Evolutionary conservation across 495 filamentous ascomycete species (phyloP).

Genomic region (Annulohypoxylon maeteangense): DNA sequence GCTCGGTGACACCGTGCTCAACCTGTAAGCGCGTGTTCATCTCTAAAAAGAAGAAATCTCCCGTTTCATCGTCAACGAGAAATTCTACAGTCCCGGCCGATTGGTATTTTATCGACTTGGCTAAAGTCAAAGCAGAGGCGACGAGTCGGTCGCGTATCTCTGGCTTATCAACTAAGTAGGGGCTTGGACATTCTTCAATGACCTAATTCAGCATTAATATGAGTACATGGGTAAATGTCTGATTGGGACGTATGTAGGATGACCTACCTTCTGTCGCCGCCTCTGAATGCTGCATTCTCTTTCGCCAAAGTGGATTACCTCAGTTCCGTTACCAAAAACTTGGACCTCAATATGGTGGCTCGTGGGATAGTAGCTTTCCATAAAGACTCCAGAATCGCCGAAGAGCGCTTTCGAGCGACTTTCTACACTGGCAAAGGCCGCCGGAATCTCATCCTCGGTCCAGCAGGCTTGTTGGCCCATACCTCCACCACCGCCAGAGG

Average conservation of each 20-base stretch:
- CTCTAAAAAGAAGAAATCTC: slow-evolving; percentile 72
- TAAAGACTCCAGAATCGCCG: slow-evolving; percentile 37
- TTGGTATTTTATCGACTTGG: slow-evolving; percentile 64
- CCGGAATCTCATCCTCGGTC: slow-evolving; percentile 51
- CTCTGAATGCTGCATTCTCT: slow-evolving; percentile 70
- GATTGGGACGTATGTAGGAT: neutral
- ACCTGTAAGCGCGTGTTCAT: slow-evolving; percentile 77
- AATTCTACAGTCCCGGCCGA: slow-evolving; percentile 73
- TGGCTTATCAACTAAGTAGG: slow-evolving; percentile 55
- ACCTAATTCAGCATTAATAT: slow-evolving; percentile 18
- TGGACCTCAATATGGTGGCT: slow-evolving; percentile 67
- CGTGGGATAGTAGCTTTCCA: slow-evolving; percentile 62
- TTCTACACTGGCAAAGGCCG: slow-evolving; percentile 48
- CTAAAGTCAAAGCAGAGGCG: slow-evolving; percentile 62
- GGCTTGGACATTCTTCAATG: slow-evolving; percentile 54
- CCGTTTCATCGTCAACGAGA: slow-evolving; percentile 68
- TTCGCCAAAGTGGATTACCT: slow-evolving; percentile 65
- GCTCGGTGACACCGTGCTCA: slow-evolving; percentile 73
- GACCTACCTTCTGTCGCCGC: slow-evolving; percentile 49
- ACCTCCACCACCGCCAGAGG: slow-evolving; percentile 64
- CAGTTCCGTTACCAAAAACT: slow-evolving; percentile 64
- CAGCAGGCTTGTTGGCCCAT: slow-evolving; percentile 60
- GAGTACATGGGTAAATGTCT: slow-evolving; percentile 51
- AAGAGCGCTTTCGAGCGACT: slow-evolving; percentile 37
- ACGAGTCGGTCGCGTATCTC: slow-evolving; percentile 60